Evolutionary conservation across 306 rosid genomes (phyloP), one percentile per base, ranked within the genome.

Genomic region (Gastrolobium villosum): DNA sequence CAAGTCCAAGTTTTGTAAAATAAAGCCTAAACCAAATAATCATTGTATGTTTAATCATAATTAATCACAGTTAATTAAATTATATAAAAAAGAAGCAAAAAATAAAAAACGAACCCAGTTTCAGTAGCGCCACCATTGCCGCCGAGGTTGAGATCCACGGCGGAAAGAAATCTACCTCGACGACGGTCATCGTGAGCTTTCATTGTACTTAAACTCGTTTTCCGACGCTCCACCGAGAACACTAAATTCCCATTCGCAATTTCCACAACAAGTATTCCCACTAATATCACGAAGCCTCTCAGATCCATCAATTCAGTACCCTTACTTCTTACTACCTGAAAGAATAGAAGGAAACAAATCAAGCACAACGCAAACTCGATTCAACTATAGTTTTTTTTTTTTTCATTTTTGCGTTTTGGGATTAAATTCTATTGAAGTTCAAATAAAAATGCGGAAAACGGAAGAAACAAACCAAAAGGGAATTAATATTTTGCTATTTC

Each of bases 111-210:
- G 36, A 61, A 96, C 99, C 99, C 99, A 49, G 87, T 72, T 55
- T 70, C 74, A 39, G 98, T 81, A 37, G 98, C 97, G 11, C 81
- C 78, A 31, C 94, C 96, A 55, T 85, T 91, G 79, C 99, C 99
- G 63, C 99, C 99, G 62, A 96, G 85, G 74, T 76, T 53, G 74
- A 96, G 74, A 90, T 96, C 98, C 1, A 93, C 81, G 6, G 89
- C 82, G 13, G 87, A 88, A 54, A 96, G 98, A 90, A 91, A 7
- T 78, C 99, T 87, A 62, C 91, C 87, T 6, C 87, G 90, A 9
- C 99, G 96, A 7, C 70, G 92, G 11, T 31, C 70, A 67, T 96
- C 99, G 43, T 90, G 99, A 57, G 79, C 87, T 84, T 62, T 90
- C 35, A 89, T 86, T 14, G 81, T 89, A 50, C 79, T 80, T 78